Percentiles rank a stretch among this genome's conserved stretches.
phyloP scores from a whole-genome alignment of 2,329 filamentous ascomycete species.

The Coniella lustricola region DNA sequence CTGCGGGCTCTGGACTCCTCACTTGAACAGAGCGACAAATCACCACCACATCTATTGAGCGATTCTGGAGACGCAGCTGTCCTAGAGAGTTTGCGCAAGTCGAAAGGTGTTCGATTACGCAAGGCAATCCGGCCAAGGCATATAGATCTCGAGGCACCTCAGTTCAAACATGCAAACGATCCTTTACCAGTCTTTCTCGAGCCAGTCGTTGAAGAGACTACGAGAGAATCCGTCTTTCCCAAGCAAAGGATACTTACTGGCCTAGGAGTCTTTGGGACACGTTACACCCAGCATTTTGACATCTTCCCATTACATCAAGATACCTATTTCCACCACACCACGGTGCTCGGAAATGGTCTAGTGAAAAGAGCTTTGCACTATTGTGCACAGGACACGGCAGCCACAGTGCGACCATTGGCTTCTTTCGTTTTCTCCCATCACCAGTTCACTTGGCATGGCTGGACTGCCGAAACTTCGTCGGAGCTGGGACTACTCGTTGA shows the following conservation, averaged over 20 bases:
- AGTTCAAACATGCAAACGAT: conserved; percentile 47
- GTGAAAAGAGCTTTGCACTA: conserved; percentile 33
- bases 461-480: conserved; percentile 53
- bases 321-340: conserved; percentile 54
- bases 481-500: conserved; percentile 57
- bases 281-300: conserved; percentile 57
- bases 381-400: not conserved
- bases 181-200: conserved; percentile 33
- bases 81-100: not conserved
- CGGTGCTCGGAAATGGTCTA: conserved; percentile 49
- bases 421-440: conserved; percentile 43
- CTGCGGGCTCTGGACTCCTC: conserved; percentile 14
- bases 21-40: not conserved
- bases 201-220: conserved; percentile 18
- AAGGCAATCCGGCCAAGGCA: conserved; percentile 38
- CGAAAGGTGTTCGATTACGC: conserved; percentile 27
- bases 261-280: conserved; percentile 53
- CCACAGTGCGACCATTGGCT: conserved; percentile 25
- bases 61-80: not conserved
- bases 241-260: conserved; percentile 39
- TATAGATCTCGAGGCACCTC: conserved; percentile 44
- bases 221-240: conserved; percentile 14
- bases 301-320: conserved; percentile 49
- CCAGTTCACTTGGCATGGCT: conserved; percentile 45
- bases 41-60: not conserved